Percentiles rank a stretch among this genome's conserved stretches.
These are phyloP conservation scores for Dillenia suffruticosa DNA, from an alignment of 164 flowering plant genomes.

Conservation along the genomic window DNA sequence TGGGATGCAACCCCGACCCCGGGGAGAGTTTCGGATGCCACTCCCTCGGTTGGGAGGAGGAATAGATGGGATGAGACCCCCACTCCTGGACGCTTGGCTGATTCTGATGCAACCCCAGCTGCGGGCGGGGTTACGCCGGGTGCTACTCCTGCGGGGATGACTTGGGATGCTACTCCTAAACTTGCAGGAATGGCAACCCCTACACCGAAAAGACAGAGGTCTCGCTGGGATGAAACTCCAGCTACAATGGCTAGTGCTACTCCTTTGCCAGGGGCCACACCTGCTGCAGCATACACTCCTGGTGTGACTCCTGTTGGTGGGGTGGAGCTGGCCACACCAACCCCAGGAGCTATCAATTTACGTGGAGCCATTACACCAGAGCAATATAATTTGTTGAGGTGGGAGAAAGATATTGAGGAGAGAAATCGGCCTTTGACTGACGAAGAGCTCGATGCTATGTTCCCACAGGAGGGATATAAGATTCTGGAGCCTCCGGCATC, in stretches of 20 bases:
- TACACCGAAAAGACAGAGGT: slow-evolving; percentile 91
- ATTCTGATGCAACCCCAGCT: slow-evolving; percentile 87
- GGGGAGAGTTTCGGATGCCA: slow-evolving; percentile 80
- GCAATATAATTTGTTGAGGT: slow-evolving; percentile 82
- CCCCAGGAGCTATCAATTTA: slow-evolving; percentile 63
- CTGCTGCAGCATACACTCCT: slow-evolving; percentile 76
- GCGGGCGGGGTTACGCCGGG: slow-evolving; percentile 91
- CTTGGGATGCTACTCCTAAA: slow-evolving; percentile 99
- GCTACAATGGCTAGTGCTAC: slow-evolving; percentile 94
- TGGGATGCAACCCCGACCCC: slow-evolving; percentile 99
- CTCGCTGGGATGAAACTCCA: slow-evolving; percentile 99
- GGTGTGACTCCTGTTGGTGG: slow-evolving; percentile 96
- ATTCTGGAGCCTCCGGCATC: slow-evolving; percentile 91
- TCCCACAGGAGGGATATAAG: slow-evolving; percentile 92
- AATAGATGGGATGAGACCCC: slow-evolving; percentile 99
- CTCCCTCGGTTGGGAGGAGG: slow-evolving; percentile 60
- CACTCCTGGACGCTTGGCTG: slow-evolving; percentile 86
- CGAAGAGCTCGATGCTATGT: slow-evolving; percentile 96
- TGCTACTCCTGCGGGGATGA: slow-evolving; percentile 94
- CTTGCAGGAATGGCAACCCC: slow-evolving; percentile 86
- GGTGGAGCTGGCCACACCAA: slow-evolving; percentile 81
- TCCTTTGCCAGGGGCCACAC: slow-evolving; percentile 81
- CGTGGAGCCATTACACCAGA: slow-evolving; percentile 86
- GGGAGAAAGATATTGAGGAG: slow-evolving; percentile 99
- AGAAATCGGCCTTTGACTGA: slow-evolving; percentile 93